Evolutionary conservation across 2,329 filamentous ascomycete species (phyloP).

Genomic region (Mycosphaerella sp.): DNA sequence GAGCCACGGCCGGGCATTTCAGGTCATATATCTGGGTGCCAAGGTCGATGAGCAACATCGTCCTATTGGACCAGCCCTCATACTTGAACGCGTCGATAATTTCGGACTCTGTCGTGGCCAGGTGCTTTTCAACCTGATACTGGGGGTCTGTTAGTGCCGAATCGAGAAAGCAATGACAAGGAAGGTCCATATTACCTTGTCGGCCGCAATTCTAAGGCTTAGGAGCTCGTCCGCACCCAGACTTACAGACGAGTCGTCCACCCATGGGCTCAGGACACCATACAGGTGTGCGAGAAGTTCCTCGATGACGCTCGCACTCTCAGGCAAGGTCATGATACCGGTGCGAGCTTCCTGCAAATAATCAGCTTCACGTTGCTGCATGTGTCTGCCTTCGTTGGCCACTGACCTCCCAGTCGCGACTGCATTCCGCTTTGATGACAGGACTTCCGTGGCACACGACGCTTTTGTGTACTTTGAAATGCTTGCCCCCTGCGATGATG

Average conservation of each 20-base stretch:
- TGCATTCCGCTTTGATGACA: conserved; percentile 1
- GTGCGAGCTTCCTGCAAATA: background rate
- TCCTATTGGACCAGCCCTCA: too few species aligned
- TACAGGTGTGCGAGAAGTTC: background rate
- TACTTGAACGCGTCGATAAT: too few species aligned
- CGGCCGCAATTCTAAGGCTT: background rate
- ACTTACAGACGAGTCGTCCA: too few species aligned
- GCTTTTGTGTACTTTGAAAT: conserved; percentile 6
- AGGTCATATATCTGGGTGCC: background rate
- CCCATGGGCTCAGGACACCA: too few species aligned
- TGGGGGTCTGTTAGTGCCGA: too few species aligned
- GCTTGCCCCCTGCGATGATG: background rate
- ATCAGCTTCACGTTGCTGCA: background rate
- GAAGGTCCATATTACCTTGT: too few species aligned
- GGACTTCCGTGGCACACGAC: conserved; percentile 1
- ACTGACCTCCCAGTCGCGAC: background rate
- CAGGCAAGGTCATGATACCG: background rate
- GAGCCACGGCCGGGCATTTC: background rate
- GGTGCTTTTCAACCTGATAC: background rate
- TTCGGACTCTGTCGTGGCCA: background rate
- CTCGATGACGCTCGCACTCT: background rate
- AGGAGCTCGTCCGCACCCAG: too few species aligned
- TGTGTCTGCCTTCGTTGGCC: background rate
- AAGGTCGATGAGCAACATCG: background rate
- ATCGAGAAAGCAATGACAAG: too few species aligned